Percentiles rank a stretch among this genome's conserved stretches.
phyloP scores from a whole-genome alignment of 2,329 filamentous ascomycete species.

The Aaosphaeria pasadenensis region DNA sequence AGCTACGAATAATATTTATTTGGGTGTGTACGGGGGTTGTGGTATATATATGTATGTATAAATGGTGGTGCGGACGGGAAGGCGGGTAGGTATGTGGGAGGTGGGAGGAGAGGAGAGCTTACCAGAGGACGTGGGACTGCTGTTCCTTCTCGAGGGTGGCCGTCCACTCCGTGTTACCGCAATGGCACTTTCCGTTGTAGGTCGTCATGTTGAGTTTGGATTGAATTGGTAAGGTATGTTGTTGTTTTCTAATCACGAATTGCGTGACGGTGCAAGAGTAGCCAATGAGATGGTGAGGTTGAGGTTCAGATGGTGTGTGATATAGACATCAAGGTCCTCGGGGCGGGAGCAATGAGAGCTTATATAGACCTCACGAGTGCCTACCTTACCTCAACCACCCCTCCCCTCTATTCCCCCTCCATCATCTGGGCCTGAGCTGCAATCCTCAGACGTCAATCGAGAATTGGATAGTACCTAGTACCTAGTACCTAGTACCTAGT shows the following conservation, averaged over 20 bases:
- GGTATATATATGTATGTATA: neutral
- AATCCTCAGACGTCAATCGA: no score
- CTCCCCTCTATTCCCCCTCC: neutral
- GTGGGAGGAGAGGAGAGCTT: constrained; percentile 22
- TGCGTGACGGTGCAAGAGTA: no score
- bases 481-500: no score
- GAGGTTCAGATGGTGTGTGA: no score
- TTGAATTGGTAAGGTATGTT: no score
- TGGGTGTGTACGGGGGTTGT: neutral
- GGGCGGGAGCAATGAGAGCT: neutral
- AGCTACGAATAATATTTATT: neutral
- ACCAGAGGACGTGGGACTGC: constrained; percentile 46
- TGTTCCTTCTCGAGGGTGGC: constrained; percentile 47
- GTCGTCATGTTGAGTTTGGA: constrained; percentile 37
- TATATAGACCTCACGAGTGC: constrained; percentile 6
- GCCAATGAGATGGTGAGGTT: no score
- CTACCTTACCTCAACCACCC: neutral
- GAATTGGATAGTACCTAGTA: no score
- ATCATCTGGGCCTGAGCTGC: neutral
- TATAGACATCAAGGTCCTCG: constrained; percentile 11
- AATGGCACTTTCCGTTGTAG: constrained; percentile 52
- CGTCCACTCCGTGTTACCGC: constrained; percentile 53
- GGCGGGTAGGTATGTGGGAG: neutral
- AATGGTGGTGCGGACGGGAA: neutral
- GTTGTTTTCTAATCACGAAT: no score